Evolutionary conservation across 257 asterid genomes (phyloP), one percentile per base, ranked within the genome.

Genomic region (Solanum corneliomulleri): DNA sequence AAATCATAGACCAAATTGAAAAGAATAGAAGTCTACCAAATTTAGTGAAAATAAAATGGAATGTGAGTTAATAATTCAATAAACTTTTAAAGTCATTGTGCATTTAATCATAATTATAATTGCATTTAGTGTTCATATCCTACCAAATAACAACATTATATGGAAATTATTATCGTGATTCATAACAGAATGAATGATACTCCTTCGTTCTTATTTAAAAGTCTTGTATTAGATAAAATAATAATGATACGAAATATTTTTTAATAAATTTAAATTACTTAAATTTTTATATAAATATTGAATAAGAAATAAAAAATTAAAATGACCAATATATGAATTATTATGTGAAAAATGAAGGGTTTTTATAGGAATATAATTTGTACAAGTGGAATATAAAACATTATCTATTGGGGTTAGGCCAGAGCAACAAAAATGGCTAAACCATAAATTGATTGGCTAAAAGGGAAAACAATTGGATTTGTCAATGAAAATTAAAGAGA

Each of bases 361-460:
- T 77, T 56, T 5, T n/a, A 7, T 42, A 42, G 39, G 62, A 76
- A 41, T 42, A 75, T n/a, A 15, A n/a, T 42, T 74, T 29, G 44
- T 68, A 88, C 84, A 78, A 49, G 27, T 47, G 15, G 66, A 85
- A 44, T 47, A 31, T 76, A 69, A 37, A 66, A 78, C 86, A 88
- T 69, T 78, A 85, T 88, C 83, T 52, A 21, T 52, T 52, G 37
- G 39, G 68, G 27, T 18, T 27, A 80, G 29, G 69, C 58, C 12
- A 5, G 27, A 5, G 4, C 56, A 78, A 7, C 10, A 75, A 12
- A 35, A 23, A 16, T 47, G 49, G 69, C 66, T 39, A 78, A 39
- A 77, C 14, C 66, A 56, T 11, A 68, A 68, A 41, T 11, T 88
- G 86, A 88, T 85, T 88, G 86, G 88, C 44, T 77, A 23, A 80